Base-by-base conservation (phyloP, 78 protist genomes). In the Monocercomonoides exilis region DNA sequence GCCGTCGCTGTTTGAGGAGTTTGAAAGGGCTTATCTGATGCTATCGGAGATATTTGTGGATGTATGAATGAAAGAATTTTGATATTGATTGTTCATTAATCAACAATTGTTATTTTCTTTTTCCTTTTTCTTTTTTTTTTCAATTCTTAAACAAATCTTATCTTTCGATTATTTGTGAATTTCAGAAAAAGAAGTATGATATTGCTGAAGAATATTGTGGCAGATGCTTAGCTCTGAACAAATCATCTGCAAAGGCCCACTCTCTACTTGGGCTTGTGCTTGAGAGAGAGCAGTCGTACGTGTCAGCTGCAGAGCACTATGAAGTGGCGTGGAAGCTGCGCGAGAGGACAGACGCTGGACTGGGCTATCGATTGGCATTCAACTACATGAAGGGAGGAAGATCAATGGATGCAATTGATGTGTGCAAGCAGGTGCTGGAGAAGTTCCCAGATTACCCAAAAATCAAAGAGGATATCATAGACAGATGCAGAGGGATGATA, bases 351-450 rank as follows among this genome's bases (percentile, higher is more conserved):
- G 36, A 35, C 33, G 34, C 64, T 1, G 6, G 35, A 2, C 3
- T 87, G 44, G 89, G 89, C 29, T 87, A 38, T 35, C 77, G 79
- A 41, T 54, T 87, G 34, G 89, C 89, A 5, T 77, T 77, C 77
- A 77, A 79, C 84, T 79, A 87, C 46, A 80, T 87, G 42, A 87
- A 87, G 84, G 89, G 86, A 29, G 63, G 46, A 77, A 6, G 77
- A 6, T 87, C 77, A 32, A 34, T 79, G 70, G 86, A 80, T 3
- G 89, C 63, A 21, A 87, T 87, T 54, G 41, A 44, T 2, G 64
- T 87, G 4, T 34, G 89, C 46, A 45, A 41, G 44, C 2, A 3
- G 84, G 64, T 87, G 1, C 41, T 87, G 44, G 84, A 3, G 3
- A 2, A 77, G 44, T n/a, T 77, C 81, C 87, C 89, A 21, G 36